Percentiles rank a stretch among this genome's conserved stretches.
Conservation (phyloP, 371 early-diverging fungal genomes). For the Mucor saturninus region DNA sequence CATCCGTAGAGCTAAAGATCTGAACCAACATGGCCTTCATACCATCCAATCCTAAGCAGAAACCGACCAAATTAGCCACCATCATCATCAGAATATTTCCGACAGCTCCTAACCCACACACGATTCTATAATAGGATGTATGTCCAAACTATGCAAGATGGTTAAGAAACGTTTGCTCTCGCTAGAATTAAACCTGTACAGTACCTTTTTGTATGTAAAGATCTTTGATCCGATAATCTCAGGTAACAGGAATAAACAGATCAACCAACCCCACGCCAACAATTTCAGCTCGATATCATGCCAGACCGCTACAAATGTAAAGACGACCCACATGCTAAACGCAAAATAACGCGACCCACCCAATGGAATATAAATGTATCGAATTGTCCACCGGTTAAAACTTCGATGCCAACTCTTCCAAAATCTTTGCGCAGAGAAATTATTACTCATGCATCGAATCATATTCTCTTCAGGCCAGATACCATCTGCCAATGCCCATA, state of each 20-base stretch:
- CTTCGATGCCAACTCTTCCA: conserved; percentile 95
- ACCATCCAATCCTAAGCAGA: conserved; percentile 88
- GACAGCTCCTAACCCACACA: conserved; percentile 85
- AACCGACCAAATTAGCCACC: conserved; percentile 94
- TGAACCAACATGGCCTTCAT: conserved; percentile 65
- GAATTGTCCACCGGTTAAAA: conserved; percentile 88
- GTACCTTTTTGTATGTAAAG: conserved; percentile 63
- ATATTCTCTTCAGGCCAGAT: conserved; percentile 90
- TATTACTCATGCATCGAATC: conserved; percentile 91
- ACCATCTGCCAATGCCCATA: conserved; percentile 92
- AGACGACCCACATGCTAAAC: conserved; percentile 79
- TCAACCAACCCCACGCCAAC: conserved; percentile 95
- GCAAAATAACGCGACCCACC: conserved; percentile 75
- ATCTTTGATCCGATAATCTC: conserved; percentile 71
- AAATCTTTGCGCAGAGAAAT: conserved; percentile 88
- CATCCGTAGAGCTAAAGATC: conserved; percentile 51
- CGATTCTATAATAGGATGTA: conserved; percentile 75
- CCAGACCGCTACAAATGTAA: conserved; percentile 97
- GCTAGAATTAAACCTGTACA: no score
- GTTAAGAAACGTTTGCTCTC: not conserved
- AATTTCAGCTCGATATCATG: conserved; percentile 88
- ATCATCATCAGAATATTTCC: conserved; percentile 91
- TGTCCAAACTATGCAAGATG: conserved; percentile 50
- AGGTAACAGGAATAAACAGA: conserved; percentile 83
- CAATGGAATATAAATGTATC: conserved; percentile 91